phyloP scores from a whole-genome alignment of 2,329 filamentous ascomycete species.

The Pseudopithomyces maydicus region DNA sequence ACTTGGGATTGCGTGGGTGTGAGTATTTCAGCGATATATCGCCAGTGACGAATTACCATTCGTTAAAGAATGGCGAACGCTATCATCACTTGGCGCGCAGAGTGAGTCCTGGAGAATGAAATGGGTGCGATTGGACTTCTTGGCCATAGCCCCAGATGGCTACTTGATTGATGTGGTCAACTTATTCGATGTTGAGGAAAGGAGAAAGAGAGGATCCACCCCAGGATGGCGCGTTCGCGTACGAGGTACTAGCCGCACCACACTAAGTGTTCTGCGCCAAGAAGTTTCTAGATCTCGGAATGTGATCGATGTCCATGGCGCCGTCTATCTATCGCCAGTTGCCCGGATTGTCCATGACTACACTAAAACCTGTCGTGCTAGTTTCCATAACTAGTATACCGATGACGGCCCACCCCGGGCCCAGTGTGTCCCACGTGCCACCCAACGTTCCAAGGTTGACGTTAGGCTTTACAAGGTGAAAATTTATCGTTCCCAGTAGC shows the following conservation, averaged over 20 bases:
- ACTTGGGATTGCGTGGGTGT: background rate
- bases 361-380: background rate
- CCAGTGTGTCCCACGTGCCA: too few relatives aligned
- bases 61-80: conserved; percentile 1
- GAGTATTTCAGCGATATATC: background rate
- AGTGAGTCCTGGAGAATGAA: background rate
- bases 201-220: conserved; percentile 1
- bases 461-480: background rate
- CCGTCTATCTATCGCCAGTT: background rate
- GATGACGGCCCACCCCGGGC: background rate
- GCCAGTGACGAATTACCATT: background rate
- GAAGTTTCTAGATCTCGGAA: background rate
- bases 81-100: background rate
- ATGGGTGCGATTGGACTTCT: background rate
- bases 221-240: conserved; percentile 2
- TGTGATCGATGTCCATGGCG: background rate
- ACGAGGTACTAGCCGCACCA: background rate
- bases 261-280: conserved; percentile 1
- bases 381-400: too few relatives aligned
- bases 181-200: conserved; percentile 4
- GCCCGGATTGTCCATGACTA: background rate
- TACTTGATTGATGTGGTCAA: conserved; percentile 1
- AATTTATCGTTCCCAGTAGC: background rate
- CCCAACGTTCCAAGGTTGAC: too few relatives aligned
- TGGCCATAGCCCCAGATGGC: background rate